Conservation (phyloP, 148 eudicot genomes). For the Limonium bicolor region DNA sequence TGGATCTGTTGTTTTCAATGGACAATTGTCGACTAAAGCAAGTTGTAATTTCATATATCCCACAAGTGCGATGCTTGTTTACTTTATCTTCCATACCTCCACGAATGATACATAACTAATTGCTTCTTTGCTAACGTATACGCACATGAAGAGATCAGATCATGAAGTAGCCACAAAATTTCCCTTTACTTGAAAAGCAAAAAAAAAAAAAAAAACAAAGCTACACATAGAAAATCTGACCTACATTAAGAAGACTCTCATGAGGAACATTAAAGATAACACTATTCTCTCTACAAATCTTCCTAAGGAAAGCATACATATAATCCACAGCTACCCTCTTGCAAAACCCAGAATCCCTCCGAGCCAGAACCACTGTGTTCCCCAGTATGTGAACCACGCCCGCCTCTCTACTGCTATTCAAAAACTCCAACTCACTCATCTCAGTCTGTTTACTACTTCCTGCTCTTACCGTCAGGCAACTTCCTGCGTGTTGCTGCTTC, state of each 20-base stretch:
- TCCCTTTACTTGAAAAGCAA: too few species aligned
- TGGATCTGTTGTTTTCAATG: too few species aligned
- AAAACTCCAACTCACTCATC: conserved; percentile 66
- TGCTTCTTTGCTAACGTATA: too few species aligned
- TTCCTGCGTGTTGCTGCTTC: conserved; percentile 17
- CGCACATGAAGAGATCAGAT: too few species aligned
- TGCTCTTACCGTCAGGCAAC: conserved; percentile 16
- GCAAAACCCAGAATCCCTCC: conserved; percentile 44
- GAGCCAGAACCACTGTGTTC: conserved; percentile 73
- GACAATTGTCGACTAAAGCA: too few species aligned
- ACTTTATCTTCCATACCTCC: too few species aligned
- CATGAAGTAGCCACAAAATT: too few species aligned
- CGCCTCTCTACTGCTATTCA: conserved; percentile 62
- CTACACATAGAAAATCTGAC: conserved; percentile 81
- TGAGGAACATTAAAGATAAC: conserved; percentile 94
- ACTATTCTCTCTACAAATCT: conserved; percentile 95
- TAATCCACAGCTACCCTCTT: conserved; percentile 81
- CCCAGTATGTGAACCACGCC: conserved; percentile 97
- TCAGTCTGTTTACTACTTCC: conserved; percentile 44
- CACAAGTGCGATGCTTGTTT: too few species aligned
- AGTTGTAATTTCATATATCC: too few species aligned
- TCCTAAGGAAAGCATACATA: conserved; percentile 89
- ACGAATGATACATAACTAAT: too few species aligned
- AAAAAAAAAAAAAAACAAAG: too few species aligned
- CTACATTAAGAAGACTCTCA: conserved; percentile 88